These are phyloP conservation scores for Boletus edulis DNA, from an alignment of 768 basidiomycete genomes.

Conservation along the genomic window DNA sequence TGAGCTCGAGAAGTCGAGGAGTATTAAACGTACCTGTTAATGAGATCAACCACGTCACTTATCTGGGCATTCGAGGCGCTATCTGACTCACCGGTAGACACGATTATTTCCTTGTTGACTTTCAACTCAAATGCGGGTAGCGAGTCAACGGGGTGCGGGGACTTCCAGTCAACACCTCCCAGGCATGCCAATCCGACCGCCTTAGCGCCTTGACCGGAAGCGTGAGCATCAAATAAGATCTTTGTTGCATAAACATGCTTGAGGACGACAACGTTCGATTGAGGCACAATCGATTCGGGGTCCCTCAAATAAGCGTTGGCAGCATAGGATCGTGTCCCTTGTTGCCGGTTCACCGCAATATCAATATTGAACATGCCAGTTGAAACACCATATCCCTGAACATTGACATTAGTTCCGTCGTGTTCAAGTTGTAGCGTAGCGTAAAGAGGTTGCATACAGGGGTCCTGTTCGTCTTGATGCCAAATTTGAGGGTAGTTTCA, in stretches of 20 bases:
- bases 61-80: neutral
- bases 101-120: slow-evolving; percentile 6
- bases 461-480: slow-evolving; percentile 16
- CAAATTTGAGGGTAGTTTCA: slow-evolving; percentile 1
- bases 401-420: neutral
- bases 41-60: neutral
- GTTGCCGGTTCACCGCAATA: slow-evolving; percentile 11
- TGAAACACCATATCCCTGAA: slow-evolving; percentile 11
- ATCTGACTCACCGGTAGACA: slow-evolving; percentile 1
- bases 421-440: neutral
- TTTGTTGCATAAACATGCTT: slow-evolving; percentile 8
- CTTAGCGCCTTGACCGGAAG: neutral
- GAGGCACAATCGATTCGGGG: slow-evolving; percentile 7
- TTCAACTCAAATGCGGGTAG: neutral
- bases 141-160: neutral
- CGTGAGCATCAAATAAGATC: slow-evolving; percentile 6
- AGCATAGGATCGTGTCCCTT: slow-evolving; percentile 17
- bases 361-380: slow-evolving; percentile 21
- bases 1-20: slow-evolving; percentile 19
- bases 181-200: slow-evolving; percentile 12
- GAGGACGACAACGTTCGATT: slow-evolving; percentile 9
- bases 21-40: slow-evolving; percentile 14
- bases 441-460: slow-evolving; percentile 5
- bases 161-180: slow-evolving; percentile 10
- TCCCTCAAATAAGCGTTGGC: slow-evolving; percentile 15